Evolutionary conservation across 2,329 filamentous ascomycete species (phyloP).

Genomic region (Paraconiothyrium sp.): DNA sequence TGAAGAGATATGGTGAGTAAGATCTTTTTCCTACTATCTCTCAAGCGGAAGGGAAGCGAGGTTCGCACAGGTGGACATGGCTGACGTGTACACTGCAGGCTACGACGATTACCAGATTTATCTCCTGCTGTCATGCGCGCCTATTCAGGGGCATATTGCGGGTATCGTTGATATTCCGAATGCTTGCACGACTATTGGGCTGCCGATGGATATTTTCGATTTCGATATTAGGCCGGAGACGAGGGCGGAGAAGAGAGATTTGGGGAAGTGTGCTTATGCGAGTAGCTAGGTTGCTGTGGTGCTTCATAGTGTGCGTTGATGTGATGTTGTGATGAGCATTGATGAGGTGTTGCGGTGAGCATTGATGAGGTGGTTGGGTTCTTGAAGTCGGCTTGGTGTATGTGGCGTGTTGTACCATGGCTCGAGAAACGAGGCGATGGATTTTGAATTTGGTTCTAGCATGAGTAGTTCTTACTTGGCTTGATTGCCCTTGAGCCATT

Average conservation of each 20-base stretch:
- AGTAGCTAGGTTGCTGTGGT: conserved; percentile 31
- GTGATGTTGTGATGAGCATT: no score
- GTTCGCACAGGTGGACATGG: background rate
- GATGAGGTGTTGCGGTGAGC: no score
- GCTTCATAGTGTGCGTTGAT: background rate
- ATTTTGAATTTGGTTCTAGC: no score
- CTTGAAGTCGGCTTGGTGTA: no score
- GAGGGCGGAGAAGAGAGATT: conserved; percentile 68
- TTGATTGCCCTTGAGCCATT: no score
- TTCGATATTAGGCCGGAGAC: conserved; percentile 83
- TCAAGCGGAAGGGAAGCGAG: no score
- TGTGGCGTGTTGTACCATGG: no score
- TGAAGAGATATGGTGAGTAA: conserved; percentile 71
- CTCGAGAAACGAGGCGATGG: no score
- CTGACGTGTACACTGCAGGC: conserved; percentile 37
- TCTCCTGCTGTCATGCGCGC: conserved; percentile 83
- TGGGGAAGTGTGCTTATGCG: conserved; percentile 76
- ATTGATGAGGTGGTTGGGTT: no score
- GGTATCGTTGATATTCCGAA: conserved; percentile 91
- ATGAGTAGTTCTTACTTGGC: no score
- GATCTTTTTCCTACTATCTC: no score
- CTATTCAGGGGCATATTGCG: conserved; percentile 86
- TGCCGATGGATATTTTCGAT: conserved; percentile 94
- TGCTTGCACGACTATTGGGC: conserved; percentile 85
- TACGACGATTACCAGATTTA: conserved; percentile 83